These are phyloP conservation scores for Aureobasidium sp. DNA, from an alignment of 2,329 filamentous ascomycete genomes.

Conservation along the genomic window DNA sequence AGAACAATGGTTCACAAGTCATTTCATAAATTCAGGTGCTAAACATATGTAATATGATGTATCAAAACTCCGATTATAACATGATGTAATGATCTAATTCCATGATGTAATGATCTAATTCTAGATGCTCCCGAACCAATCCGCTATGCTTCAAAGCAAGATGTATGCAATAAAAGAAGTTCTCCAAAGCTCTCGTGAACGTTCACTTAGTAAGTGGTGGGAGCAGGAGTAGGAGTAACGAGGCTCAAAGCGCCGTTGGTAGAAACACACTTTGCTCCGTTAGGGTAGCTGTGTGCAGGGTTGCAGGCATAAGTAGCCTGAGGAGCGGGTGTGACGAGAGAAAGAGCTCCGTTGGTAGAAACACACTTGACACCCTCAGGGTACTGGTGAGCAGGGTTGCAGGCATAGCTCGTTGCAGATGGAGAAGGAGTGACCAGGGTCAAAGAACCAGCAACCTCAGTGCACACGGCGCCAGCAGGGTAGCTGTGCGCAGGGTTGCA, in stretches of 20 bases:
- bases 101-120: too few relatives aligned
- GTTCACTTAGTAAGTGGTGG: not conserved
- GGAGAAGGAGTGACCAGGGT: constrained; percentile 7
- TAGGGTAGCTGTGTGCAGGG: not conserved
- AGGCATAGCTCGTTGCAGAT: not conserved
- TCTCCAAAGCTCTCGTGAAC: not conserved
- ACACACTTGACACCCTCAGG: not conserved
- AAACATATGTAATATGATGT: too few relatives aligned
- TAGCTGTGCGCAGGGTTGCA: constrained; percentile 11
- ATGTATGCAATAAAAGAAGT: not conserved
- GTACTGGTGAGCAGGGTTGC: constrained; percentile 7
- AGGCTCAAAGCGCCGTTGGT: constrained; percentile 14
- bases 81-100: too few relatives aligned
- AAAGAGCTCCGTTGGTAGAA: not conserved
- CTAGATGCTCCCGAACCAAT: not conserved
- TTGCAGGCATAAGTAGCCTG: not conserved
- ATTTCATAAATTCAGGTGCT: too few relatives aligned
- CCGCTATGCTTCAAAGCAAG: not conserved
- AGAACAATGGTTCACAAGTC: too few relatives aligned
- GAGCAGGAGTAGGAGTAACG: constrained; percentile 1
- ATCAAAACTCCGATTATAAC: too few relatives aligned
- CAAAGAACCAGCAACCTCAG: not conserved
- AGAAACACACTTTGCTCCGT: not conserved
- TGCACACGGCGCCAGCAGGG: not conserved
- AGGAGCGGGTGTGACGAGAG: not conserved